These are phyloP conservation scores for Fusarium sp. DNA, from an alignment of 2,329 filamentous ascomycete species.

Conservation along the genomic window DNA sequence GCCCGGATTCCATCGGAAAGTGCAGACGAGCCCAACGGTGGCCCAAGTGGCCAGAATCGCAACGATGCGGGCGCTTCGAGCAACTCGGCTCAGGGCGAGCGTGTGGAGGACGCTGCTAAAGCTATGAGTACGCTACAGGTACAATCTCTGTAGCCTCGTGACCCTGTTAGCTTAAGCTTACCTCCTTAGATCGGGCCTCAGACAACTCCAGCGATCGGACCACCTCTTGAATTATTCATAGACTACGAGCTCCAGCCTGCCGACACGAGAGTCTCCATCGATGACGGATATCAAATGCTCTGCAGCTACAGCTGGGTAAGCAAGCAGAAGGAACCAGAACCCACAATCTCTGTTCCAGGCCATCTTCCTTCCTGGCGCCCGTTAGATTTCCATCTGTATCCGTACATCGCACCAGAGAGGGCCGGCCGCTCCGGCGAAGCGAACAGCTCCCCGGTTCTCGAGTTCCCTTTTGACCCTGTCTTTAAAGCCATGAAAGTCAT, in stretches of 20 bases:
- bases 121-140: too few species aligned
- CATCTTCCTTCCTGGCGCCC: too few species aligned
- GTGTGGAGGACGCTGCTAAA: too few species aligned
- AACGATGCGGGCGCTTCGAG: too few species aligned
- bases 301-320: conserved; percentile 38
- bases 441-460: conserved; percentile 21
- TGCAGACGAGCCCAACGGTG: too few species aligned
- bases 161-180: too few species aligned
- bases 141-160: too few species aligned
- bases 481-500: conserved; percentile 48
- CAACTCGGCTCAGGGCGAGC: too few species aligned
- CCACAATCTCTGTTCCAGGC: conserved; percentile 31
- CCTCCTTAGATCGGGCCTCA: too few species aligned
- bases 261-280: background rate
- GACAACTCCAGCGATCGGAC: background rate
- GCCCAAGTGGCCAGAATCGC: too few species aligned
- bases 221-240: background rate
- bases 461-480: conserved; percentile 48
- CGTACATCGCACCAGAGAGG: conserved; percentile 7
- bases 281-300: conserved; percentile 14
- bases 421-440: conserved; percentile 30
- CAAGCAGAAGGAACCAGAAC: background rate
- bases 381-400: background rate
- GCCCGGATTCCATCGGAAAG: too few species aligned
- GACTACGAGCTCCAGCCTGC: background rate